phyloP scores from a whole-genome alignment of 805 yeast genomes.

The Teunomyces funiuensis region DNA sequence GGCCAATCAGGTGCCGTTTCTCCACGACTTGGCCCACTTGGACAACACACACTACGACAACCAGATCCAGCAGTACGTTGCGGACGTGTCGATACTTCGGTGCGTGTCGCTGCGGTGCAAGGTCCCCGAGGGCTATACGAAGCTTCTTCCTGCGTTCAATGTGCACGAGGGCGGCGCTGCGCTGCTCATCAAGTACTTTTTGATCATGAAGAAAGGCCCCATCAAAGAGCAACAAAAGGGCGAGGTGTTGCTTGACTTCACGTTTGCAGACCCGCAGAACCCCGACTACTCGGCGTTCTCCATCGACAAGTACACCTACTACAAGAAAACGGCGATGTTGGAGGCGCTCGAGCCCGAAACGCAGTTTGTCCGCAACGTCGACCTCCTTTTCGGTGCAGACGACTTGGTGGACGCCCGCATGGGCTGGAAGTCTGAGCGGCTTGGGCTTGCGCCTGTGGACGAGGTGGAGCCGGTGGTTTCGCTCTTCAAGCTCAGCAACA shows the following conservation, averaged over 20 bases:
- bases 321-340: slow-evolving; percentile 9
- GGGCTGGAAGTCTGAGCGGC: slow-evolving; percentile 15
- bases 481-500: slow-evolving; percentile 16
- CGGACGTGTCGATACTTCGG: slow-evolving; percentile 11
- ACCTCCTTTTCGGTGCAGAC: slow-evolving; percentile 29
- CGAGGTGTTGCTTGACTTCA: slow-evolving; percentile 9
- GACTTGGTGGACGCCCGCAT: slow-evolving; percentile 29
- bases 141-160: slow-evolving; percentile 12
- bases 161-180: slow-evolving; percentile 6
- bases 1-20: background rate
- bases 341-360: slow-evolving; percentile 4
- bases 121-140: slow-evolving; percentile 12
- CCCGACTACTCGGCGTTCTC: background rate
- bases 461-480: slow-evolving; percentile 16
- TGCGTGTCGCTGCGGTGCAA: slow-evolving; percentile 10
- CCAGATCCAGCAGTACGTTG: slow-evolving; percentile 7
- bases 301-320: slow-evolving; percentile 8
- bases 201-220: background rate
- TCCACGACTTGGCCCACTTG: slow-evolving; percentile 5
- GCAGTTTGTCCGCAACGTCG: slow-evolving; percentile 24
- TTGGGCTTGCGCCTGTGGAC: slow-evolving; percentile 5
- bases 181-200: background rate
- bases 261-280: slow-evolving; percentile 5
- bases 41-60: background rate
- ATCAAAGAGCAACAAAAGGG: too few species aligned